Conservation (phyloP, 495 filamentous ascomycete genomes). For the Neurospora tetrasperma region DNA sequence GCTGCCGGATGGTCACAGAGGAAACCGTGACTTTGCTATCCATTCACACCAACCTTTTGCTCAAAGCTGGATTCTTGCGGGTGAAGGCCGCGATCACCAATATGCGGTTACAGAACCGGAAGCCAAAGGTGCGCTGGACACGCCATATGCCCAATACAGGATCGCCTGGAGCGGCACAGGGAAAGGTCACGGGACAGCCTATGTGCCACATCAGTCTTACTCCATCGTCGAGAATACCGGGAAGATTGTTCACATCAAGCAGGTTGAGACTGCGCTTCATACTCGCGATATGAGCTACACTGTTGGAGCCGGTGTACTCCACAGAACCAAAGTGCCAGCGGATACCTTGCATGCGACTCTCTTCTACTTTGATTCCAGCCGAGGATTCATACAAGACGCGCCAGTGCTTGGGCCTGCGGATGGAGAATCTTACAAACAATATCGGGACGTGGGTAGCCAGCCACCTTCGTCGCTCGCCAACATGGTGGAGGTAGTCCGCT, state of each 20-base stretch:
- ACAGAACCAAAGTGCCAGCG: constrained; percentile 4
- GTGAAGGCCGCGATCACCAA: constrained; percentile 11
- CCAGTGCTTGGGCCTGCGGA: constrained; percentile 11
- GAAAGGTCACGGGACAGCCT: constrained; percentile 2
- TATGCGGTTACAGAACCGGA: background rate
- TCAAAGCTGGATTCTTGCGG: constrained; percentile 21
- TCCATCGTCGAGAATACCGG: constrained; percentile 11
- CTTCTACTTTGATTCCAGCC: constrained; percentile 12
- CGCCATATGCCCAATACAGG: constrained; percentile 11
- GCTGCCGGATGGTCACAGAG: constrained; percentile 12
- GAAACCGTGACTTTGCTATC: constrained; percentile 8
- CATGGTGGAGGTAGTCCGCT: constrained; percentile 6
- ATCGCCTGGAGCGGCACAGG: constrained; percentile 12
- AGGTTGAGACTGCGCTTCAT: background rate
- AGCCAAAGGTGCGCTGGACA: background rate
- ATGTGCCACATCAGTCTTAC: constrained; percentile 7
- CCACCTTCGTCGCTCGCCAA: constrained; percentile 6
- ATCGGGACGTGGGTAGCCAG: constrained; percentile 6
- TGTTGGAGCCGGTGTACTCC: constrained; percentile 7
- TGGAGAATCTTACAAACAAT: constrained; percentile 7
- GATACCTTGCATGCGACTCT: constrained; percentile 13
- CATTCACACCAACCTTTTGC: constrained; percentile 17
- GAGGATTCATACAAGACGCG: constrained; percentile 11
- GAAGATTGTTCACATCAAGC: background rate
- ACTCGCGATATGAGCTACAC: constrained; percentile 5